These are phyloP conservation scores for Entomortierella chlamydospora DNA, from an alignment of 192 early-diverging fungal species.

Conservation along the genomic window DNA sequence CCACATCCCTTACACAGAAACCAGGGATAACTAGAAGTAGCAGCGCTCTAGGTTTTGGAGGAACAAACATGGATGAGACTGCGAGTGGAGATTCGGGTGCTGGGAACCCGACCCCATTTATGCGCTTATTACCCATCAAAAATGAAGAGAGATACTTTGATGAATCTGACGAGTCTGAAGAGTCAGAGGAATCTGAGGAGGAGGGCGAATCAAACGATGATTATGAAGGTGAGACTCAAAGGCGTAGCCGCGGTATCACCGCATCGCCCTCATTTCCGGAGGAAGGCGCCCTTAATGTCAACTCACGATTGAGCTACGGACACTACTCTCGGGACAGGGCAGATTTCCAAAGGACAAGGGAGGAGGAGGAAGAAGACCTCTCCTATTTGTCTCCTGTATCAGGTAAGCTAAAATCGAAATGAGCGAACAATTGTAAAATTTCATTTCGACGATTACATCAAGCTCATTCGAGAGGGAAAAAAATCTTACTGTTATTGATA, in stretches of 20 bases:
- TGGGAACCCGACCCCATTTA: constrained; percentile 7
- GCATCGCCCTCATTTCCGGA: constrained; percentile 14
- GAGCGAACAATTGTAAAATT: no score
- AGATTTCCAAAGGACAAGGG: constrained; percentile 22
- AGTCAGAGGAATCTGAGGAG: constrained; percentile 6
- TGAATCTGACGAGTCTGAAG: constrained; percentile 3
- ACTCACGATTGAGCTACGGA: constrained; percentile 7
- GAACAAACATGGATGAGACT: background rate
- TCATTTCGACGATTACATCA: no score
- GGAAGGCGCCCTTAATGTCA: background rate
- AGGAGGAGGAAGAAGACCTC: constrained; percentile 32
- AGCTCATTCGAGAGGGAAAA: background rate
- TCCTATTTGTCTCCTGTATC: constrained; percentile 32
- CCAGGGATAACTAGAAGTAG: background rate
- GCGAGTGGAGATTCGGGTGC: background rate
- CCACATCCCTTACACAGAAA: background rate
- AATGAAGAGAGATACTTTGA: constrained; percentile 27
- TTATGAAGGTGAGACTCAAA: background rate
- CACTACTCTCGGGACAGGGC: background rate
- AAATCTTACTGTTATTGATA: background rate
- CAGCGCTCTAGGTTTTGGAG: background rate
- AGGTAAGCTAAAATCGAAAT: background rate
- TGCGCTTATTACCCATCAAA: constrained; percentile 37
- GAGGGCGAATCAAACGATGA: background rate
- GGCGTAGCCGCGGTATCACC: background rate